phyloP scores from a whole-genome alignment of 345 rosid genomes.

The Corchorus capsularis region DNA sequence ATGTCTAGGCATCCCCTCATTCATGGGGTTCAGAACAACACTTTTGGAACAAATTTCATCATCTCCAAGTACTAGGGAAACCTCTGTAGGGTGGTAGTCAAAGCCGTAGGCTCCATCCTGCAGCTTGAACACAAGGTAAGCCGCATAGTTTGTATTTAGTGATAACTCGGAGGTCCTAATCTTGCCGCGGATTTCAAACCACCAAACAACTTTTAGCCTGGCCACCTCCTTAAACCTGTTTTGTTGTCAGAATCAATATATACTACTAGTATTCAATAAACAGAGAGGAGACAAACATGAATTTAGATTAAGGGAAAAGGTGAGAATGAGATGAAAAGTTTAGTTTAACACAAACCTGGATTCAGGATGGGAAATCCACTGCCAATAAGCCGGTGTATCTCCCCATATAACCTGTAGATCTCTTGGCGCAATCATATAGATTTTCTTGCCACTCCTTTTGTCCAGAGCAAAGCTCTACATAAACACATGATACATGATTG shows the following conservation, averaged over 20 bases:
- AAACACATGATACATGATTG: background rate
- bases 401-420: background rate
- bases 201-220: conserved; percentile 24
- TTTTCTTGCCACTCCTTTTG: background rate
- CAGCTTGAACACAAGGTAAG: conserved; percentile 37
- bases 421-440: conserved; percentile 2
- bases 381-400: background rate
- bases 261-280: too few species aligned
- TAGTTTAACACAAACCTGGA: background rate
- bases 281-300: background rate
- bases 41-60: background rate
- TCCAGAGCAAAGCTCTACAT: background rate
- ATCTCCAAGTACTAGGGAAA: conserved; percentile 5
- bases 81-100: conserved; percentile 12
- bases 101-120: conserved; percentile 8
- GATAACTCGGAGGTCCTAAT: conserved; percentile 29
- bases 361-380: background rate
- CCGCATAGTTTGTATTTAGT: conserved; percentile 29
- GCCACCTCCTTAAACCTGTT: conserved; percentile 30
- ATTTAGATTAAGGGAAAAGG: background rate
- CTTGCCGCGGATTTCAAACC: conserved; percentile 37
- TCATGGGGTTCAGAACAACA: background rate
- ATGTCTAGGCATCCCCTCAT: background rate
- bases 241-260: background rate
- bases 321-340: background rate